These are phyloP conservation scores for Aspergillus floridensis DNA, from an alignment of 2,329 filamentous ascomycete genomes.

Conservation along the genomic window DNA sequence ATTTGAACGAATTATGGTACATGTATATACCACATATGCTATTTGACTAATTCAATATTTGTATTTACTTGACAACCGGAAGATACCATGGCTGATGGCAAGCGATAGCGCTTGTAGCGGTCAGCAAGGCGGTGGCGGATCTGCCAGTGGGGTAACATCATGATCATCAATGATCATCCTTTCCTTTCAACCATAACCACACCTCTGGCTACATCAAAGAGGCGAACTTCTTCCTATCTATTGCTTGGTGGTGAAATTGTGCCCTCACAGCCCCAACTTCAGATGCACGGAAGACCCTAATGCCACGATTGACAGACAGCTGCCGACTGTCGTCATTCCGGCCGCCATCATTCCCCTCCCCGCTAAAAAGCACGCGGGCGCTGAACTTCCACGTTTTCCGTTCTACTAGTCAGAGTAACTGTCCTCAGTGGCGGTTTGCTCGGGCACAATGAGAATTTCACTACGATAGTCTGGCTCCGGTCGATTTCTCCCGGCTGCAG, in stretches of 20 bases:
- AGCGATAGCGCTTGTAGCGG: neutral
- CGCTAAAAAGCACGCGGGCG: slow-evolving; percentile 21
- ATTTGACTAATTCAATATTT: slow-evolving; percentile 11
- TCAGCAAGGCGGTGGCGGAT: neutral
- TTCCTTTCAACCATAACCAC: neutral
- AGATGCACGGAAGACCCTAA: slow-evolving; percentile 7
- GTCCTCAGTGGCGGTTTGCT: slow-evolving; percentile 10
- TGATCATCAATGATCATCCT: neutral
- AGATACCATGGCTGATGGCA: neutral
- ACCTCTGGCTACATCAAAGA: neutral
- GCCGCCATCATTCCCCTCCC: slow-evolving; percentile 12
- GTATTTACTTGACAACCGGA: neutral
- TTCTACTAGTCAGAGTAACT: slow-evolving; percentile 11
- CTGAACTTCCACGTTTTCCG: slow-evolving; percentile 10
- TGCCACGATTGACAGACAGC: slow-evolving; percentile 29
- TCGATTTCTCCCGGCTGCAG: slow-evolving; percentile 7
- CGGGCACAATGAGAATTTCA: slow-evolving; percentile 10
- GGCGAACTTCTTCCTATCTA: neutral
- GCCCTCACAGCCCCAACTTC: slow-evolving; percentile 6
- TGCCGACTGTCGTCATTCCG: slow-evolving; percentile 27
- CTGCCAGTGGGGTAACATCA: neutral
- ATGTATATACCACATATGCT: slow-evolving; percentile 2
- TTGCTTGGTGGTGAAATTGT: neutral
- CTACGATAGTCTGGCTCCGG: neutral
- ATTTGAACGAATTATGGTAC: neutral